Conservation (phyloP, 2,329 filamentous ascomycete species). For the Albophoma yamanashiensis region DNA sequence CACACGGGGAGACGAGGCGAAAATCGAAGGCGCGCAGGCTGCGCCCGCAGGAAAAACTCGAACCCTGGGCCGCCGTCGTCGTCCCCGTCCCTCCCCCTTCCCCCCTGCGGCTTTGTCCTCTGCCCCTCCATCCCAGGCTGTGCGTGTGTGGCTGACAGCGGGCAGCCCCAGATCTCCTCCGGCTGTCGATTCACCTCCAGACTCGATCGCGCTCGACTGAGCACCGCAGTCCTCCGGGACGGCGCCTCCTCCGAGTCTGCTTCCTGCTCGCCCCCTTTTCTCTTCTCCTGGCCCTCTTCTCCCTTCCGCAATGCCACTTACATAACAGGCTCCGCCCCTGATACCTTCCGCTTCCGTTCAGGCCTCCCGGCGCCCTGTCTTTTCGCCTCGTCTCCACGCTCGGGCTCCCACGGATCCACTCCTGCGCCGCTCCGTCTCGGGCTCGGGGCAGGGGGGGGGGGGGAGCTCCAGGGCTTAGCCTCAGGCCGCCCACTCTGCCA, state of each 20-base stretch:
- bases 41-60: background rate
- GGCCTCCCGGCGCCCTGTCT: background rate
- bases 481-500: background rate
- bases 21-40: background rate
- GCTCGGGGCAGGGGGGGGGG: conserved; percentile 3
- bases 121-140: background rate
- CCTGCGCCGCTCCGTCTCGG: conserved; percentile 9
- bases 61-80: background rate
- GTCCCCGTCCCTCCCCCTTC: background rate
- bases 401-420: conserved; percentile 3
- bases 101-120: background rate
- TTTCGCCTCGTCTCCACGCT: conserved; percentile 1
- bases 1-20: background rate
- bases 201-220: background rate
- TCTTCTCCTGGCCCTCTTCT: too few relatives aligned
- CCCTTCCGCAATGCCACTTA: background rate
- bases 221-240: background rate
- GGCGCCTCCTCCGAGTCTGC: background rate
- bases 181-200: background rate
- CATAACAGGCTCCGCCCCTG: background rate
- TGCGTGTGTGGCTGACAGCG: background rate
- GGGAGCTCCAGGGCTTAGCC: background rate
- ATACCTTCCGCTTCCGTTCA: conserved; percentile 2
- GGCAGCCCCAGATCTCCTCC: background rate
- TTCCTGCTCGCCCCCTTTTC: background rate